A percentile compares a stretch with the other conserved stretches of the same genome.
phyloP scores from a whole-genome alignment of 352 stramenopile genomes.

The Pythium biforme region DNA sequence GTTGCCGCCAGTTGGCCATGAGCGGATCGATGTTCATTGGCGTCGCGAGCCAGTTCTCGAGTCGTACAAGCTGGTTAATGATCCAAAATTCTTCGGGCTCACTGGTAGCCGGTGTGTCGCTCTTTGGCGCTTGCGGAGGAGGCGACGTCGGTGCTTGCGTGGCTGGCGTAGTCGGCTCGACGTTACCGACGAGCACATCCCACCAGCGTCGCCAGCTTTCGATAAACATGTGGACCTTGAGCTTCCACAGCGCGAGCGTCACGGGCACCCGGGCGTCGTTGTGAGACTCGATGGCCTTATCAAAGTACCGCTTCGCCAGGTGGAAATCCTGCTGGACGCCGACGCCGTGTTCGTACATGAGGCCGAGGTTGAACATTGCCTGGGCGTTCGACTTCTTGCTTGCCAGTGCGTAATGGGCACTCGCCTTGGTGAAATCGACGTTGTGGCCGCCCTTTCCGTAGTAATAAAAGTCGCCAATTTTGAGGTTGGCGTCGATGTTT shows the following conservation, averaged over 20 bases:
- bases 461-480: slow-evolving; percentile 92
- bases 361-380: slow-evolving; percentile 91
- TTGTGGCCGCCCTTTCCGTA: slow-evolving; percentile 68
- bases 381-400: slow-evolving; percentile 85
- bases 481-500: slow-evolving; percentile 90
- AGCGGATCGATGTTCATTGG: background rate
- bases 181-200: slow-evolving; percentile 57
- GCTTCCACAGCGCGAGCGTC: slow-evolving; percentile 81
- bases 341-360: slow-evolving; percentile 86
- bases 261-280: slow-evolving; percentile 77
- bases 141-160: slow-evolving; percentile 9
- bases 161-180: slow-evolving; percentile 20
- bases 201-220: slow-evolving; percentile 61
- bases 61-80: slow-evolving; percentile 19
- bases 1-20: slow-evolving; percentile 18
- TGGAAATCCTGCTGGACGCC: slow-evolving; percentile 87
- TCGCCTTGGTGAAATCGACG: slow-evolving; percentile 73
- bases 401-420: slow-evolving; percentile 83
- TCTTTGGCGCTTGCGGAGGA: background rate
- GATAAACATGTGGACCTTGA: slow-evolving; percentile 56
- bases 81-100: slow-evolving; percentile 16
- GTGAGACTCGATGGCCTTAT: slow-evolving; percentile 69
- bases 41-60: slow-evolving; percentile 22
- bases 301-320: slow-evolving; percentile 91
- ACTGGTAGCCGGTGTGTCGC: background rate